Percentiles rank a stretch among this genome's conserved stretches.
Evolutionary conservation across 139 green algal species (phyloP).

Genomic region (Coelastrella sp.): DNA sequence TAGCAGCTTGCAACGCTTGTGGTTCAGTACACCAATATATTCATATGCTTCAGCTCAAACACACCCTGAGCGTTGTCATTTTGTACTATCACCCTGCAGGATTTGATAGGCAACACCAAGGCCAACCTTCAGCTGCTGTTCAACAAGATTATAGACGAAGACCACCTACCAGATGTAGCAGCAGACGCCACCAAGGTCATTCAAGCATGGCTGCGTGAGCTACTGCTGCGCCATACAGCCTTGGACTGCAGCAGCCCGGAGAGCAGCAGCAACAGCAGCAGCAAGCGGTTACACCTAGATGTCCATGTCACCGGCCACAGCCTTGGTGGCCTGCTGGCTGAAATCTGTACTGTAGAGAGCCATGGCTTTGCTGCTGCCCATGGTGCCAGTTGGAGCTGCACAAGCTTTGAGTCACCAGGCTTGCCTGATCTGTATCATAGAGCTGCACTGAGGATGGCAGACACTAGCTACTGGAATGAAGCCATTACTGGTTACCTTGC

Average conservation of each 20-base stretch:
- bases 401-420: constrained; percentile 45
- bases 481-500: constrained; percentile 36
- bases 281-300: constrained; percentile 26
- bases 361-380: constrained; percentile 2
- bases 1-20: no score
- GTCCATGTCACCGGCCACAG: constrained; percentile 45
- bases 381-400: constrained; percentile 34
- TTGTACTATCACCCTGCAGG: neutral
- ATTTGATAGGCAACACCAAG: constrained; percentile 50
- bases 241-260: neutral
- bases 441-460: neutral
- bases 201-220: constrained; percentile 36
- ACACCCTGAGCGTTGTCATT: neutral
- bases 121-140: constrained; percentile 51
- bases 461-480: neutral
- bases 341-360: constrained; percentile 38
- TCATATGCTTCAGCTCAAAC: no score
- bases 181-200: constrained; percentile 40
- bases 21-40: no score
- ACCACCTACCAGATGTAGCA: constrained; percentile 43
- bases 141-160: constrained; percentile 39
- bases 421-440: constrained; percentile 21
- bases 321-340: constrained; percentile 36
- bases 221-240: constrained; percentile 32
- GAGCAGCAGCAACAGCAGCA: constrained; percentile 36